Conservation (phyloP, 768 basidiomycete species). For the Xanthoconium purpureum region DNA sequence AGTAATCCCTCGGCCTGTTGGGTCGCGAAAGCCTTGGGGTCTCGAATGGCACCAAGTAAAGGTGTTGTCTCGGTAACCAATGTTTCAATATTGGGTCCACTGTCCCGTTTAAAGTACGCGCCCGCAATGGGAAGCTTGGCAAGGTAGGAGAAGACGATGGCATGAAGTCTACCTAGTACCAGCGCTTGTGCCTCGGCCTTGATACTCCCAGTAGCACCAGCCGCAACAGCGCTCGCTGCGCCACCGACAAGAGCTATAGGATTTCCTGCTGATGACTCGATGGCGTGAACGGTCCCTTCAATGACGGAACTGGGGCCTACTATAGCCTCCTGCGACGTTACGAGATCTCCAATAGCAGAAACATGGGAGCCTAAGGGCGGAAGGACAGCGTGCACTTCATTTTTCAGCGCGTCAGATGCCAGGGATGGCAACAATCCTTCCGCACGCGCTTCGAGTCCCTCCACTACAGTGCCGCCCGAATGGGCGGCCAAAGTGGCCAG, state of each 20-base stretch:
- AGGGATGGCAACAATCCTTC: neutral
- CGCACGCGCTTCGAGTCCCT: neutral
- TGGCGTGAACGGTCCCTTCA: neutral
- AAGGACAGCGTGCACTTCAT: neutral
- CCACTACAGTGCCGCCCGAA: neutral
- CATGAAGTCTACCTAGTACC: slow-evolving; percentile 9
- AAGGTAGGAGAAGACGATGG: slow-evolving; percentile 8
- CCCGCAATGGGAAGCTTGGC: slow-evolving; percentile 24
- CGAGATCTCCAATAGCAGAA: no score
- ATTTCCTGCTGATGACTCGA: neutral
- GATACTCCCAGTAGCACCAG: neutral
- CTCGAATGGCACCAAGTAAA: slow-evolving; percentile 20
- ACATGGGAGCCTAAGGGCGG: neutral
- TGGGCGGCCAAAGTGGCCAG: neutral
- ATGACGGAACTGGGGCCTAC: neutral
- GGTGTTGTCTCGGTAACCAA: slow-evolving; percentile 24
- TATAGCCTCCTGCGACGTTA: neutral
- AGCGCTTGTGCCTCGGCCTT: slow-evolving; percentile 2
- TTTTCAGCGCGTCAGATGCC: neutral
- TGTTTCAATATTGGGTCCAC: neutral
- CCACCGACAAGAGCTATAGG: neutral
- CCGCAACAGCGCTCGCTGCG: neutral
- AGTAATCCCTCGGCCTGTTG: slow-evolving; percentile 17
- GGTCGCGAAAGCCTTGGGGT: slow-evolving; percentile 22
- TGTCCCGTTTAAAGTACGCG: slow-evolving; percentile 16